Conservation (phyloP, 1,139 yeast genomes). For the Suzukiozyma palmioleophila region DNA sequence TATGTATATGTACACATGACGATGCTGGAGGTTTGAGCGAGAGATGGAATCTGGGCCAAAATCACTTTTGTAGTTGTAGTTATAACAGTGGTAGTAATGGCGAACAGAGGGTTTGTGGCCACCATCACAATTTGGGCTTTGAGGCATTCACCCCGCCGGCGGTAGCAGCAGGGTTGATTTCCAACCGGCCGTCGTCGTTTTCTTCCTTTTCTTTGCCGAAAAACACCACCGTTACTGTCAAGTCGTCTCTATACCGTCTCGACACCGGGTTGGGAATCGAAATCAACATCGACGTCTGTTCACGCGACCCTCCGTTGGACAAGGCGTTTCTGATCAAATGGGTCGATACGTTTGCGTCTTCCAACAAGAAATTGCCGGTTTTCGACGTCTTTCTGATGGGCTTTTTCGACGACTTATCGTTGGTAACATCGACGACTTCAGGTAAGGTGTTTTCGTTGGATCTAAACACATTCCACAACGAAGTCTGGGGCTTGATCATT, state of each 20-base stretch:
- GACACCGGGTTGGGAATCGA: conserved; percentile 94
- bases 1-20: conserved; percentile 6
- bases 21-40: too few relatives aligned
- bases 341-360: conserved; percentile 87
- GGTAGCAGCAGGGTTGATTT: conserved; percentile 53
- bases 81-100: too few relatives aligned
- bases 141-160: conserved; percentile 48
- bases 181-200: conserved; percentile 46
- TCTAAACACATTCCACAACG: conserved; percentile 46
- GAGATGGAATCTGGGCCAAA: too few relatives aligned
- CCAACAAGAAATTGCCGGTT: conserved; percentile 47
- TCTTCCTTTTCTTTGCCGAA: conserved; percentile 59
- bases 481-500: conserved; percentile 52
- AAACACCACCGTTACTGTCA: conserved; percentile 93
- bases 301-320: conserved; percentile 81
- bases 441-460: conserved; percentile 54
- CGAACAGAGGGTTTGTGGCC: too few relatives aligned
- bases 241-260: conserved; percentile 88
- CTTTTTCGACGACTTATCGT: conserved; percentile 44
- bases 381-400: conserved; percentile 41
- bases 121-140: conserved; percentile 43
- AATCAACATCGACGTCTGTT: conserved; percentile 81
- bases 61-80: too few relatives aligned
- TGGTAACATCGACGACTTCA: conserved; percentile 57
- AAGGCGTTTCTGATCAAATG: conserved; percentile 91